Base-by-base conservation (phyloP, 2,329 filamentous ascomycete genomes). In the Diaporthe vexans region DNA sequence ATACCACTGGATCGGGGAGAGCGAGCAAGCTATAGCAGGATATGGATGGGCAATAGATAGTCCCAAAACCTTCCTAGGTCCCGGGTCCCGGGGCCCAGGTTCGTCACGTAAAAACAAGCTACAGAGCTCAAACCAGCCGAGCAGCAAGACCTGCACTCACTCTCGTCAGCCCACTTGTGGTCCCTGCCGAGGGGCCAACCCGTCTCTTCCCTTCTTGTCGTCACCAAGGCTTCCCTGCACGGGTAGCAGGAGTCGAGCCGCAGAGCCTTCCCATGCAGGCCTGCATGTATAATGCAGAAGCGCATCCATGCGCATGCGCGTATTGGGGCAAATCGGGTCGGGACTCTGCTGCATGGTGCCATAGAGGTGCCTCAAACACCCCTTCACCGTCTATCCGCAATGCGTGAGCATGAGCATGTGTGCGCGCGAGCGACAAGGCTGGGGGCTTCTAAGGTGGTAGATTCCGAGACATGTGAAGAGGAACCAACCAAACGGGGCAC, bases 391-490 rank as follows among this genome's bases (percentile, higher is more conserved):
- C 58, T 61, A n/a, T 58, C 29, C 29, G 26, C 29, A 57, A 9
- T 57, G 29, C 21, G 19, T 10, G 29, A 21, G 54, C 29, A 21
- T 58, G 54, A 24, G 9, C 9, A 13, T 13, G 37, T 37, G 35
- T 61, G 61, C 10, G 29, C 11, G 59, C 26, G 11, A 7, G 59
- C 26, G 11, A 7, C 40, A 24, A 51, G 46, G 46, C 46, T 24
- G 15, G 35, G 35, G 35, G 37, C 1, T 13, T 40, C 9, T 9
- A 26, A 24, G 43, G 29, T 67, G 61, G 61, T 51, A 67, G 61
- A 37, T 35, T 67, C 61, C 61, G 61, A 67, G 61, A 67, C 61
- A 67, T 67, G 61, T 67, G 61, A 67, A 67, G 11, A 24, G n/a
- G 56, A 13, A n/a, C 21, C 43, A 46, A 46, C 43, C 21, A n/a